phyloP scores from a whole-genome alignment of 2,329 filamentous ascomycete genomes.

The Onygenales sp. region DNA sequence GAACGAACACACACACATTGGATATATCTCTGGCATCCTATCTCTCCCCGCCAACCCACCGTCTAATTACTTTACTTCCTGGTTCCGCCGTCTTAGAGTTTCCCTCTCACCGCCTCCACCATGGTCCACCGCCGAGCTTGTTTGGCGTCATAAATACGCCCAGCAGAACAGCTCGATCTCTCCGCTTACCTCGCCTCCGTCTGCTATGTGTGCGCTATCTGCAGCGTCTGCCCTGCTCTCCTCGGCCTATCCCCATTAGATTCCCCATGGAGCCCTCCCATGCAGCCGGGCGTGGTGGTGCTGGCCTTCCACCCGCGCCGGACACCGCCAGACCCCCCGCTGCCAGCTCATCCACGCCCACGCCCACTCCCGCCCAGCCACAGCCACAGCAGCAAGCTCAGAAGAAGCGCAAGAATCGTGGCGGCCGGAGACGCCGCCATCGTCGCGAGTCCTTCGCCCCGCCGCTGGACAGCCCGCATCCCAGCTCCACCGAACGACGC shows the following conservation, averaged over 20 bases:
- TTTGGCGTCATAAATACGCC: neutral
- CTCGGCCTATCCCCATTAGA: too few species aligned
- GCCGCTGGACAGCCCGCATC: conserved; percentile 45
- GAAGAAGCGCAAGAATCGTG: conserved; percentile 66
- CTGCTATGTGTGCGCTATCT: too few species aligned
- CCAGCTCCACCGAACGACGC: conserved; percentile 16
- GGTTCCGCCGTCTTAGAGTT: too few species aligned
- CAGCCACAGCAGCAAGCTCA: neutral
- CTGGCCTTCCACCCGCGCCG: neutral
- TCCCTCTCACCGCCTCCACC: neutral
- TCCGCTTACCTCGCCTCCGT: too few species aligned
- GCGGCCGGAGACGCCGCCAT: conserved; percentile 65
- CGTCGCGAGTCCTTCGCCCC: conserved; percentile 73
- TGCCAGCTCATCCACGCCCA: neutral
- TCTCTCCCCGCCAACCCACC: too few species aligned
- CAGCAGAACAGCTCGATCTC: neutral
- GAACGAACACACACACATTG: too few species aligned
- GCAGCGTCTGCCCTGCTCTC: too few species aligned
- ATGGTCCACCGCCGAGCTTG: neutral
- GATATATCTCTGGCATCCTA: too few species aligned
- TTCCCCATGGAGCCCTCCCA: neutral
- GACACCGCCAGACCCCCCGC: neutral
- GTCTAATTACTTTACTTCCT: too few species aligned
- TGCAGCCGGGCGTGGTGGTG: neutral
- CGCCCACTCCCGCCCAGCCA: neutral